A percentile compares a stretch with the other conserved stretches of the same genome.
phyloP scores from a whole-genome alignment of 768 basidiomycete genomes.

The Mycena albidolilacea region DNA sequence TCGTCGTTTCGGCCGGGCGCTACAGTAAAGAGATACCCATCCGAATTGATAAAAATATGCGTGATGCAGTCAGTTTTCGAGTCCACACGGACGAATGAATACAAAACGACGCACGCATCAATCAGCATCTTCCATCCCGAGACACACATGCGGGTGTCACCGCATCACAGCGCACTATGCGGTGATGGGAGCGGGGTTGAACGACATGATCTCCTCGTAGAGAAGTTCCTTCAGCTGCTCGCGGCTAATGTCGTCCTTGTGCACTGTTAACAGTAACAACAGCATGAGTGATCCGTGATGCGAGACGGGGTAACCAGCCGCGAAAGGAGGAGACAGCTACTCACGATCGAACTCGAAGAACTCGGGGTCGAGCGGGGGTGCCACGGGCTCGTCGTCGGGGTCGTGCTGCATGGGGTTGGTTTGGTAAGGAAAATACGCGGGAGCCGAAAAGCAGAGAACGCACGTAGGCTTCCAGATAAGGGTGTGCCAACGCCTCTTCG shows the following conservation, averaged over 20 bases:
- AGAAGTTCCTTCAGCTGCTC: slow-evolving; percentile 96
- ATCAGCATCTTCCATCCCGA: neutral
- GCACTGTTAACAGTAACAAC: slow-evolving; percentile 62
- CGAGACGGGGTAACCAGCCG: neutral
- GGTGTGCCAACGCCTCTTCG: slow-evolving; percentile 95
- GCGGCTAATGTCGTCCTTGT: slow-evolving; percentile 96
- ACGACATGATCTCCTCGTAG: slow-evolving; percentile 76
- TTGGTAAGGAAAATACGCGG: neutral
- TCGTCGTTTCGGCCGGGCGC: slow-evolving; percentile 8
- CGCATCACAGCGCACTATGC: neutral
- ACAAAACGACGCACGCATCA: neutral
- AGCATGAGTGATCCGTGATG: neutral
- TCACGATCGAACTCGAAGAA: slow-evolving; percentile 98
- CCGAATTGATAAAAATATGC: neutral
- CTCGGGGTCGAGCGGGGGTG: slow-evolving; percentile 93
- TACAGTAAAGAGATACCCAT: neutral
- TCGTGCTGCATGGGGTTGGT: slow-evolving; percentile 66
- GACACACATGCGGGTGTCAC: neutral
- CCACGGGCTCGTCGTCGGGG: slow-evolving; percentile 96
- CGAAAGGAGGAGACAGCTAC: slow-evolving; percentile 46
- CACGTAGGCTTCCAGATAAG: slow-evolving; percentile 90
- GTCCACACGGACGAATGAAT: neutral
- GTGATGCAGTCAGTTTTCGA: neutral
- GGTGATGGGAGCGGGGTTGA: neutral
- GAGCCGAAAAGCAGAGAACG: neutral